A percentile compares a stretch with the other conserved stretches of the same genome.
Evolutionary conservation across 192 early-diverging fungal genomes (phyloP).

Genomic region (Gryganskiella cystojenkinii): DNA sequence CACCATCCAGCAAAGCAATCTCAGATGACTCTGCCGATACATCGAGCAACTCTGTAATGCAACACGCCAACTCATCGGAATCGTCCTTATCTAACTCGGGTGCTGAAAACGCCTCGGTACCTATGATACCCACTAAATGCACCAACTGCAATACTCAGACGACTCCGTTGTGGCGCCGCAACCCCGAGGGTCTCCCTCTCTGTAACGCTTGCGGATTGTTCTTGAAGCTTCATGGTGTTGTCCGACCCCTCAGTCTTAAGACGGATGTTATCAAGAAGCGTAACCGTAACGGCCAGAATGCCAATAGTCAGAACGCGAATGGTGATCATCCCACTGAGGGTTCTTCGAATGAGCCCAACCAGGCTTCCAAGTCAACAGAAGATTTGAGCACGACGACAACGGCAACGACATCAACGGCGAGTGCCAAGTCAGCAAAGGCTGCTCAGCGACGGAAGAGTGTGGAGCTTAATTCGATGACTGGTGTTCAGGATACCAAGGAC

Average conservation of each 20-base stretch:
- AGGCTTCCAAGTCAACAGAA: constrained; percentile 25
- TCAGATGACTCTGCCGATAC: constrained; percentile 13
- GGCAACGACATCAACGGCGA: background rate
- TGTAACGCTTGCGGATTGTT: constrained; percentile 99
- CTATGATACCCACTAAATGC: constrained; percentile 65
- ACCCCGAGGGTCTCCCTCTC: constrained; percentile 87
- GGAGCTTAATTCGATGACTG: constrained; percentile 19
- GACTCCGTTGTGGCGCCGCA: constrained; percentile 97
- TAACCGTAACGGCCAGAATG: constrained; percentile 68
- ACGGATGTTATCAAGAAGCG: constrained; percentile 92
- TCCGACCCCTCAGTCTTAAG: constrained; percentile 89
- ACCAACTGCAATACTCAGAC: constrained; percentile 89
- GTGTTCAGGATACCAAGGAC: constrained; percentile 30
- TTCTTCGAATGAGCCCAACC: background rate
- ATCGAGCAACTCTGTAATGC: constrained; percentile 8
- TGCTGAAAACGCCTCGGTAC: constrained; percentile 30
- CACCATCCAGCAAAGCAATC: background rate
- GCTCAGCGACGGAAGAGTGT: constrained; percentile 43
- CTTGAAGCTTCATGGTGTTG: constrained; percentile 92
- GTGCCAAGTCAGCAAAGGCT: constrained; percentile 14
- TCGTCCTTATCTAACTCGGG: constrained; percentile 21
- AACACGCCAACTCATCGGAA: constrained; percentile 25
- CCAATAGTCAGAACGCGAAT: constrained; percentile 6
- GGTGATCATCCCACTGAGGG: constrained; percentile 20
- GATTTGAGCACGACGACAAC: constrained; percentile 5